Conservation (phyloP, 1,284 basidiomycete species). For the Neolentinus lepideus region DNA sequence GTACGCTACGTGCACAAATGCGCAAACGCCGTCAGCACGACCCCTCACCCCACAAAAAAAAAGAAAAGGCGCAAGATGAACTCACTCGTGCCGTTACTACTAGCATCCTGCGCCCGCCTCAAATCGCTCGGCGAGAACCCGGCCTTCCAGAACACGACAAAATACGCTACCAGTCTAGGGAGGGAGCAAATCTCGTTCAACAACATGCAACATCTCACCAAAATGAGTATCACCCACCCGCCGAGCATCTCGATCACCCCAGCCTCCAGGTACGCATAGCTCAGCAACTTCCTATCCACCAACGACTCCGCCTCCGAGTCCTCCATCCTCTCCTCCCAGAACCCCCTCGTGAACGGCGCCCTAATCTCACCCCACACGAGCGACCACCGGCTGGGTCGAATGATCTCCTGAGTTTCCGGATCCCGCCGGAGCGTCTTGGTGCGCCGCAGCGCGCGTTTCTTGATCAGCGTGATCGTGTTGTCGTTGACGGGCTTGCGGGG, state of each 20-base stretch:
- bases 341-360: constrained; percentile 48
- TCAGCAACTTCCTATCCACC: constrained; percentile 55
- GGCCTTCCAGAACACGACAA: constrained; percentile 56
- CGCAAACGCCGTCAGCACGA: neutral
- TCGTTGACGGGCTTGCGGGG: constrained; percentile 65
- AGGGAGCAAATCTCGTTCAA: neutral
- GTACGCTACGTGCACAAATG: constrained; percentile 25
- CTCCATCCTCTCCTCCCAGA: constrained; percentile 54
- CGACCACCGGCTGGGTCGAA: constrained; percentile 35
- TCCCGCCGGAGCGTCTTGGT: constrained; percentile 52
- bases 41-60: no score
- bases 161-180: constrained; percentile 49
- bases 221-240: constrained; percentile 29
- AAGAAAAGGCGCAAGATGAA: neutral
- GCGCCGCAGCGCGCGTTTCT: constrained; percentile 50
- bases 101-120: constrained; percentile 36
- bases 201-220: neutral
- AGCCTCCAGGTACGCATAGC: constrained; percentile 61
- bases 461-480: constrained; percentile 44
- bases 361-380: constrained; percentile 30
- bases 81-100: constrained; percentile 29
- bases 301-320: constrained; percentile 47
- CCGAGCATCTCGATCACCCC: constrained; percentile 53
- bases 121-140: constrained; percentile 57
- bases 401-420: constrained; percentile 40